These are phyloP conservation scores for Penicillium sp. DNA, from an alignment of 2,329 filamentous ascomycete genomes.

Conservation along the genomic window DNA sequence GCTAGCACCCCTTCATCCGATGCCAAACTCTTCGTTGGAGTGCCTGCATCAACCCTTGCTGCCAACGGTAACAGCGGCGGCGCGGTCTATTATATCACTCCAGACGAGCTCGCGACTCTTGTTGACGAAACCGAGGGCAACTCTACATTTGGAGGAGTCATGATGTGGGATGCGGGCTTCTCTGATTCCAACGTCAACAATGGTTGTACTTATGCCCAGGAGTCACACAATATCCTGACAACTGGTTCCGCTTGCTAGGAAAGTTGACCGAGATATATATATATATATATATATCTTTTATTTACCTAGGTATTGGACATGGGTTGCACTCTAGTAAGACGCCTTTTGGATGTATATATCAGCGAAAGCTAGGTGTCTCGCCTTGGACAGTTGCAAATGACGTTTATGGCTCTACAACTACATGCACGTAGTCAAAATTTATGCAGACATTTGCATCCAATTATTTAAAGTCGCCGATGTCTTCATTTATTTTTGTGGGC, in stretches of 20 bases:
- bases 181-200: constrained; percentile 44
- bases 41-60: constrained; percentile 35
- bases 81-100: constrained; percentile 44
- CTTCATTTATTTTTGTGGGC: no score
- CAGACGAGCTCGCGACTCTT: constrained; percentile 43
- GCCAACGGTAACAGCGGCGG: constrained; percentile 16
- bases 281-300: neutral
- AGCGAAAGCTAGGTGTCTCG: no score
- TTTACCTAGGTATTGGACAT: no score
- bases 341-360: no score
- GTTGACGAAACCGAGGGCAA: constrained; percentile 40
- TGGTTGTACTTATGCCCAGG: constrained; percentile 41
- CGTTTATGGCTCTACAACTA: no score
- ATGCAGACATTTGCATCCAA: no score
- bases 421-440: no score
- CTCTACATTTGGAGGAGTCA: constrained; percentile 53
- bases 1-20: constrained; percentile 34
- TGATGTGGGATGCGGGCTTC: constrained; percentile 56
- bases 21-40: constrained; percentile 53
- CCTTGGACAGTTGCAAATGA: no score
- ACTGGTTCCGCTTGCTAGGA: constrained; percentile 8
- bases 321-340: no score
- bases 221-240: constrained; percentile 46
- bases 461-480: no score
- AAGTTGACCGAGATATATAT: neutral